These are phyloP conservation scores for Hymenoscyphus occultus DNA, from an alignment of 2,329 filamentous ascomycete genomes.

Conservation along the genomic window DNA sequence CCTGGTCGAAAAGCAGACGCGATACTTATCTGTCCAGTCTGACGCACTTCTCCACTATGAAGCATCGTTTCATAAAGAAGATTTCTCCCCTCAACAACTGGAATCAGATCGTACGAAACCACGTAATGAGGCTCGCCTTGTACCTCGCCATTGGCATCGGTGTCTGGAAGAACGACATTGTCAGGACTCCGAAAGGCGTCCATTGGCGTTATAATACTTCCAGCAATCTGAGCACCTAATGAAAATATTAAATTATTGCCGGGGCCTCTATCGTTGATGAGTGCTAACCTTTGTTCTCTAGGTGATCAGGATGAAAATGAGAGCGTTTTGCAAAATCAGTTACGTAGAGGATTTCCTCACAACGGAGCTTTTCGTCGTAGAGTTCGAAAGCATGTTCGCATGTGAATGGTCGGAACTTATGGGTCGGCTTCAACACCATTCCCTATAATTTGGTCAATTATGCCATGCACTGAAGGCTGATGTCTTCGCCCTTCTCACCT, in stretches of 20 bases:
- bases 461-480: not conserved
- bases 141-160: not conserved
- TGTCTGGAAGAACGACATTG: not conserved
- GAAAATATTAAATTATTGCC: not conserved
- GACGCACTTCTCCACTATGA: not conserved
- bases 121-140: conserved; percentile 7
- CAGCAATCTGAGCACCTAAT: not conserved
- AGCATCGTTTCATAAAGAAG: conserved; percentile 10
- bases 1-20: conserved; percentile 14
- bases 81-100: conserved; percentile 12
- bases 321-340: conserved; percentile 12
- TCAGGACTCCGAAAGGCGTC: not conserved
- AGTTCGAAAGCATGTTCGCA: conserved; percentile 7
- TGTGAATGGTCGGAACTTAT: conserved; percentile 1
- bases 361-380: not conserved
- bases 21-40: conserved; percentile 10
- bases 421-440: not conserved
- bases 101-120: conserved; percentile 12
- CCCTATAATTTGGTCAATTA: not conserved
- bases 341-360: conserved; percentile 14
- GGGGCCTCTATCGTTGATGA: too few species aligned
- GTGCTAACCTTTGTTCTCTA: conserved; percentile 5
- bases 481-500: too few species aligned
- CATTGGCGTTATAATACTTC: not conserved
- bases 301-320: conserved; percentile 5